A percentile compares a stretch with the other conserved stretches of the same genome.
These are phyloP conservation scores for Areca catechu DNA, from an alignment of 176 grass and related monocot species.

Conservation along the genomic window DNA sequence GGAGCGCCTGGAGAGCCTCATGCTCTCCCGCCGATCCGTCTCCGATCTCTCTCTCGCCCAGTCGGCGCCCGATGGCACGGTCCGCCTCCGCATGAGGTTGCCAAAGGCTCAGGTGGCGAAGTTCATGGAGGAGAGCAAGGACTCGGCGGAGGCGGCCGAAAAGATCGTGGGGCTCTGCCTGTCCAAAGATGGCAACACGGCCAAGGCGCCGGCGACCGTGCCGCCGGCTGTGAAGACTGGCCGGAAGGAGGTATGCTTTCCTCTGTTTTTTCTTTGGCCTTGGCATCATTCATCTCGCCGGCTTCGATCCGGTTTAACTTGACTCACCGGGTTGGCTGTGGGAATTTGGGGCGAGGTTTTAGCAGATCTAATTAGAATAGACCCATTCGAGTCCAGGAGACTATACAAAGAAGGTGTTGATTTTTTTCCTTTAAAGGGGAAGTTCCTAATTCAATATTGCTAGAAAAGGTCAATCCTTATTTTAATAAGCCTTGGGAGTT, in stretches of 20 bases:
- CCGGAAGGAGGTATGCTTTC: slow-evolving; percentile 57
- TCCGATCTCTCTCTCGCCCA: slow-evolving; percentile 50
- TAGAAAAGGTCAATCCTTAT: no score
- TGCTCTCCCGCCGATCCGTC: slow-evolving; percentile 71
- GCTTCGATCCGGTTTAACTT: no score
- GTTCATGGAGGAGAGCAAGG: slow-evolving; percentile 87
- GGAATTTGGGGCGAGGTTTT: no score
- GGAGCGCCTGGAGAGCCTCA: slow-evolving; percentile 85
- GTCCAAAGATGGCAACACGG: slow-evolving; percentile 32
- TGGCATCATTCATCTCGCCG: no score
- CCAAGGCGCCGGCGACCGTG: slow-evolving; percentile 4
- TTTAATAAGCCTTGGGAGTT: no score
- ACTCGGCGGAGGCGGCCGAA: slow-evolving; percentile 66
- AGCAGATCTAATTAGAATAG: no score
- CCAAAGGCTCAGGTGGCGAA: slow-evolving; percentile 73
- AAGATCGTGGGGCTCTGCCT: slow-evolving; percentile 88
- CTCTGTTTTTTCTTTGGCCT: no score
- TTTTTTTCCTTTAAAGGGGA: no score
- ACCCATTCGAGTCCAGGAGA: no score
- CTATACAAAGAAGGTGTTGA: no score
- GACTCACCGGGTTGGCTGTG: no score
- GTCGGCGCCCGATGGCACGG: slow-evolving; percentile 38
- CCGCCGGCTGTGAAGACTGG: slow-evolving; percentile 15
- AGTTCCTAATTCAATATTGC: no score
- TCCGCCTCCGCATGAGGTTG: slow-evolving; percentile 69